Evolutionary conservation across 257 asterid species (phyloP).

Genomic region (Nicotiana otophora): DNA sequence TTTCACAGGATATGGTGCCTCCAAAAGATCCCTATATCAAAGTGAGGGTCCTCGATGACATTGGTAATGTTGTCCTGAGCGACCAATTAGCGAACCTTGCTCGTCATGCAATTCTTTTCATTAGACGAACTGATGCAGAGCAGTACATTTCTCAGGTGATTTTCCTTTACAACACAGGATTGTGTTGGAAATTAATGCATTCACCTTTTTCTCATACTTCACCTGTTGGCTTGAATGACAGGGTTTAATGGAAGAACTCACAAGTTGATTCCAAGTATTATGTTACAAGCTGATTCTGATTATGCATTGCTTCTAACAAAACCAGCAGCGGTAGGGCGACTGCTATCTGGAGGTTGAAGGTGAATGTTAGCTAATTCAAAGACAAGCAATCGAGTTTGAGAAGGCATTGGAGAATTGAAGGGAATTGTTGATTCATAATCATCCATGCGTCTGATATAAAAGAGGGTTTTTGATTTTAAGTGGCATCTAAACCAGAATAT

Average conservation of each 20-base stretch:
- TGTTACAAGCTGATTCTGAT: not conserved
- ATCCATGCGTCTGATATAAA: not conserved
- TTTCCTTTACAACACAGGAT: not conserved
- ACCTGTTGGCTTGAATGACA: constrained; percentile 17
- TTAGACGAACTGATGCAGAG: constrained; percentile 87
- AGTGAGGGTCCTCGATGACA: constrained; percentile 80
- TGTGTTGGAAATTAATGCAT: not conserved
- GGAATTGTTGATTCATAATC: not conserved
- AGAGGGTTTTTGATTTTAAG: not conserved
- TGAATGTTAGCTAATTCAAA: not conserved
- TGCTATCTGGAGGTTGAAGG: not conserved
- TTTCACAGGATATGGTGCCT: constrained; percentile 79
- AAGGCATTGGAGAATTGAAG: not conserved
- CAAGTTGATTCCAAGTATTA: constrained; percentile 31
- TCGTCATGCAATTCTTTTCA: constrained; percentile 81
- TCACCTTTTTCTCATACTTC: not conserved
- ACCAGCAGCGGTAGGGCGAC: not conserved
- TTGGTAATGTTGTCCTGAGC: constrained; percentile 71
- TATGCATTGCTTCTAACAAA: not conserved
- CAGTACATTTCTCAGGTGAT: constrained; percentile 73
- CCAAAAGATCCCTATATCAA: constrained; percentile 95
- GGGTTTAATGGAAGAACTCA: constrained; percentile 94
- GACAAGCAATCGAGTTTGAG: not conserved
- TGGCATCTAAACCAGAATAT: not conserved
- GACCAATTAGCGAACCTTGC: constrained; percentile 78